Conservation (phyloP, 495 filamentous ascomycete species). For the Talaromyces borbonicus region DNA sequence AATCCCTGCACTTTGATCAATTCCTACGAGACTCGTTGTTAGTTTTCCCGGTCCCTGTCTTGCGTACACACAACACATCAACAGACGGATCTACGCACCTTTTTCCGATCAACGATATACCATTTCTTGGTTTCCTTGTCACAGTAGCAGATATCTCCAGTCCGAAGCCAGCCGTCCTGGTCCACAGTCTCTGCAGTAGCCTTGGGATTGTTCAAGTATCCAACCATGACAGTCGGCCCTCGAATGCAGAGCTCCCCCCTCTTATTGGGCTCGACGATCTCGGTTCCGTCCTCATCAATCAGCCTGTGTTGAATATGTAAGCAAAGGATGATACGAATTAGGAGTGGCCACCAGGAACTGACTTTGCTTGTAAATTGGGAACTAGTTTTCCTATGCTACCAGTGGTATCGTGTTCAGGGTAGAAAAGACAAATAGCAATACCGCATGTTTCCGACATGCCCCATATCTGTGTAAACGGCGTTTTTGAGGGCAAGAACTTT, state of each 20-base stretch:
- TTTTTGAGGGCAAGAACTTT: slow-evolving; percentile 16
- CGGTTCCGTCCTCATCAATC: not conserved
- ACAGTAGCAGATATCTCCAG: slow-evolving; percentile 29
- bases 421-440: not conserved
- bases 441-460: not conserved
- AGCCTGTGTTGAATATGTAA: slow-evolving; percentile 2
- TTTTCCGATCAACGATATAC: not conserved
- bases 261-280: slow-evolving; percentile 9
- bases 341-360: too few species aligned
- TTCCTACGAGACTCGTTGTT: slow-evolving; percentile 8
- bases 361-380: not conserved
- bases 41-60: not conserved
- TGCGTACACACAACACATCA: slow-evolving; percentile 10
- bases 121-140: not conserved
- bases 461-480: not conserved
- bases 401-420: not conserved
- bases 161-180: slow-evolving; percentile 32
- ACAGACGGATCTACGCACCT: not conserved
- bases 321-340: slow-evolving; percentile 14
- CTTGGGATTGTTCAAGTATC: slow-evolving; percentile 30
- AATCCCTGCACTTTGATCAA: slow-evolving; percentile 32
- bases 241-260: slow-evolving; percentile 27
- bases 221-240: slow-evolving; percentile 26
- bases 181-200: slow-evolving; percentile 29
- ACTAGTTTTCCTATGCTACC: not conserved